Base-by-base conservation (phyloP, 495 filamentous ascomycete genomes). In the Talaromyces borbonicus region DNA sequence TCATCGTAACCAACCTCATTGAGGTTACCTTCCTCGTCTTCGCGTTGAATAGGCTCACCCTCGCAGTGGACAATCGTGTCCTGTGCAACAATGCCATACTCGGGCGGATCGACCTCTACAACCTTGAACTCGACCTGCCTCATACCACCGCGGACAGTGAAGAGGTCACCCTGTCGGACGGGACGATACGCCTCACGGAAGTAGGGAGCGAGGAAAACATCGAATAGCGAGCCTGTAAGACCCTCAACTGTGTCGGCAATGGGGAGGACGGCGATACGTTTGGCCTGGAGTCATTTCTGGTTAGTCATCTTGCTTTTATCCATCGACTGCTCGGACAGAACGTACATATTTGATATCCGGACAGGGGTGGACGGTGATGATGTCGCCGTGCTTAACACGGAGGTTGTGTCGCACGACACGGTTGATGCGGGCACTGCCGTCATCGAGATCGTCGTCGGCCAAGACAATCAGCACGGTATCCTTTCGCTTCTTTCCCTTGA, bases 341-440 rank as follows among this genome's bases (percentile, higher is more conserved):
- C 88, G 61, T 69, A 96, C 90, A 67, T 98, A 98, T 95, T 98
- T 98, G 71, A 98, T 98, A 63, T 98, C 92, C n/a, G 93, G 90
- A 71, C 92, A 98, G n/a, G 92, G 78, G 73, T 97, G 89, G 47
- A 98, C 86, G 43, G 90, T 95, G 58, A 97, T 81, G 53, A 97
- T 82, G 63, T 98, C 92, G 54, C 92, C 93, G 62, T 95, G 90
- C 79, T 96, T 95, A 48, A 98, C 92, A 23, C 92, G 85, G 35
- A 98, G 80, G 67, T 98, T 98, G 75, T 96, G 92, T 55, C 92
- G 81, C 52, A 97, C 89, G 49, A 95, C 93, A 59, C 92, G 88
- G 76, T 98, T 98, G 66, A 98, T 89, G 49, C 92, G 84, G 46
- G 85, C 92, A 56, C 81, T 92, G 47, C 93, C 92, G 60, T 98